Conservation (phyloP, 257 asterid genomes). For the Haberlea rhodopensis region DNA sequence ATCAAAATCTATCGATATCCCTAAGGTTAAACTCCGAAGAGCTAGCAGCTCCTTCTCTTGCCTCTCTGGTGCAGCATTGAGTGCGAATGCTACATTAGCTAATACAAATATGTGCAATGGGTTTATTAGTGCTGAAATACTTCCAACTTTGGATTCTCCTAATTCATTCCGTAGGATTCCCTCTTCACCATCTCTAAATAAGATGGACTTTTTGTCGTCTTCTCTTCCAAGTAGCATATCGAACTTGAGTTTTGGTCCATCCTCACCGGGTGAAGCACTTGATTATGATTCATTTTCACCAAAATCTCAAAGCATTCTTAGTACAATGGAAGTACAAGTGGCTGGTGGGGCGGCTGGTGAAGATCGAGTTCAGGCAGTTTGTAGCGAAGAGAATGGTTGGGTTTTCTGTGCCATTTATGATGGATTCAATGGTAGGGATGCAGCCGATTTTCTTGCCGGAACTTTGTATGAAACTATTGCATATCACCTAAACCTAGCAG, state of each 20-base stretch:
- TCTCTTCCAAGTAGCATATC: slow-evolving; percentile 79
- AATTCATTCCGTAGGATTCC: slow-evolving; percentile 82
- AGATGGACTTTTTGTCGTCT: slow-evolving; percentile 62
- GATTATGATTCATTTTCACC: slow-evolving; percentile 56
- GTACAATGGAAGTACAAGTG: slow-evolving; percentile 62
- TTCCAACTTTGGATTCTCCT: slow-evolving; percentile 84
- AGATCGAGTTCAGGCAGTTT: slow-evolving; percentile 94
- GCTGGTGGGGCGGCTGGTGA: slow-evolving; percentile 99
- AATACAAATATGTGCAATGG: slow-evolving; percentile 97
- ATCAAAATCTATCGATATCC: slow-evolving; percentile 57
- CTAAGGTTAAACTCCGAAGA: slow-evolving; percentile 47
- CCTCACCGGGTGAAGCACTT: slow-evolving; percentile 55
- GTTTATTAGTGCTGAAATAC: slow-evolving; percentile 73
- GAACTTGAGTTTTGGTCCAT: slow-evolving; percentile 73
- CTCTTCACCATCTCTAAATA: slow-evolving; percentile 64
- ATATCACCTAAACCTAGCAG: slow-evolving; percentile 54
- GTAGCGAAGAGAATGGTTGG: slow-evolving; percentile 92
- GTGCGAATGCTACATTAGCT: slow-evolving; percentile 91
- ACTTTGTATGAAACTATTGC: slow-evolving; percentile 75
- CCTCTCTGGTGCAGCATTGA: slow-evolving; percentile 90
- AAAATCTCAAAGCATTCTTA: slow-evolving; percentile 67
- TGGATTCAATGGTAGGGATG: slow-evolving; percentile 96
- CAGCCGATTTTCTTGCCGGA: slow-evolving; percentile 95
- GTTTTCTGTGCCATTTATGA: slow-evolving; percentile 83
- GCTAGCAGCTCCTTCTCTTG: slow-evolving; percentile 80